These are phyloP conservation scores for Trypanosoma theileri DNA, from an alignment of 208 protist genomes.

Conservation along the genomic window DNA sequence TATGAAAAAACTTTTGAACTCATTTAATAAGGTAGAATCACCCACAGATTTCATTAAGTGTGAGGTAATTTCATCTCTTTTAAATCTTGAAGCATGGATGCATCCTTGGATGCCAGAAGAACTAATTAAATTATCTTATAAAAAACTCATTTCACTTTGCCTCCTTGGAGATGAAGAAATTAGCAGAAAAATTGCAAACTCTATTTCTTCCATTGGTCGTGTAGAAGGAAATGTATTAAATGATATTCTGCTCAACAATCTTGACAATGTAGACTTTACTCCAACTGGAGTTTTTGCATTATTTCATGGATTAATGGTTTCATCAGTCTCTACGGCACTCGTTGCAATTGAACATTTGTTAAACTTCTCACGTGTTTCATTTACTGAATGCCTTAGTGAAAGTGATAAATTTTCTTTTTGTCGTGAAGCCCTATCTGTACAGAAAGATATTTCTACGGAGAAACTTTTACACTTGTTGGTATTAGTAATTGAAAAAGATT, in stretches of 20 bases:
- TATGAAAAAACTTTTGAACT: not conserved
- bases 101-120: conserved; percentile 36
- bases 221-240: conserved; percentile 26
- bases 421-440: conserved; percentile 9
- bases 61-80: conserved; percentile 50
- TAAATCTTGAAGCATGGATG: conserved; percentile 41
- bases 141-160: conserved; percentile 31
- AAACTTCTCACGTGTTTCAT: not conserved
- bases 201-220: conserved; percentile 24
- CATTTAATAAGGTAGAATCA: conserved; percentile 13
- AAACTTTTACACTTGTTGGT: conserved; percentile 7
- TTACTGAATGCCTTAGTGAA: conserved; percentile 1
- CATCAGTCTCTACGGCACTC: conserved; percentile 20
- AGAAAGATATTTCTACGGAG: conserved; percentile 12
- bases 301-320: conserved; percentile 18
- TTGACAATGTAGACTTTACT: conserved; percentile 1
- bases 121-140: conserved; percentile 18
- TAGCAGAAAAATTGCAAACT: conserved; percentile 11
- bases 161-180: conserved; percentile 14
- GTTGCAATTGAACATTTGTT: conserved; percentile 23
- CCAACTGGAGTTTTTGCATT: conserved; percentile 10
- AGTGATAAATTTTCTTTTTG: conserved; percentile 29
- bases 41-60: conserved; percentile 37
- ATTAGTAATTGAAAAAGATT: conserved; percentile 5
- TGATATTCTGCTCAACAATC: not conserved